Evolutionary conservation across 1,139 yeast genomes (phyloP), one percentile per base, ranked within the genome.

Genomic region (Groenewaldozyma auringiensis): DNA sequence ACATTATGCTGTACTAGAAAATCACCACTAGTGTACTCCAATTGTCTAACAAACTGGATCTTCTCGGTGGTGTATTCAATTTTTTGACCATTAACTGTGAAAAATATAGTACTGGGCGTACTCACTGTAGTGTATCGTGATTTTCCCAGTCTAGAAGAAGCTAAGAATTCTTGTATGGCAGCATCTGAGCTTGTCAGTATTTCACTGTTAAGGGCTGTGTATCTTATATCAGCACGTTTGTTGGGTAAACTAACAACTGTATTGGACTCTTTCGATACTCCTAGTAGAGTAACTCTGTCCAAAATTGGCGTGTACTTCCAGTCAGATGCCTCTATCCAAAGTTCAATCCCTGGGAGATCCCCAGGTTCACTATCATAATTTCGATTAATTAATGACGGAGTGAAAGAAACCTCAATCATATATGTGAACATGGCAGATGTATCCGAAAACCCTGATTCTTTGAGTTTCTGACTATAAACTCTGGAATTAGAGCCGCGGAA

Each of bases 261-360:
- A 46, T 65, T 66, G 47, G 70, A 67, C 52, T 77, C 81, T 14
- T 69, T 68, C 45, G 76, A 78, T 1, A 74, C 76, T 0, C 78
- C 65, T 3, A 75, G 70, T 3, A 75, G 52, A 37, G 66, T 65
- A 45, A 75, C 57, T 4, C 74, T 63, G 27, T 67, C 69, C 41
- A 67, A 50, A 43, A 71, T 73, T 1, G 76, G 70, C n/a, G 53
- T 61, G 17, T 66, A 67, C 31, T 60, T 53, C 8, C 21, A 14
- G 25, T 64, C 66, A 49, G 70, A 68, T 44, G 76, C 59, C 40
- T 71, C 74, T 44, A 74, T 62, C 77, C 80, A 75, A 42, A 78
- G 62, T 55, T 78, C 83, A 2, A 78, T 63, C 0, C 80, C 76
- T 0, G 83, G 82, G 45, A 68, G 68, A 42, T 63, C 57, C 13